Conservation (phyloP, 1,284 basidiomycete genomes). For the Naganishia sp. region DNA sequence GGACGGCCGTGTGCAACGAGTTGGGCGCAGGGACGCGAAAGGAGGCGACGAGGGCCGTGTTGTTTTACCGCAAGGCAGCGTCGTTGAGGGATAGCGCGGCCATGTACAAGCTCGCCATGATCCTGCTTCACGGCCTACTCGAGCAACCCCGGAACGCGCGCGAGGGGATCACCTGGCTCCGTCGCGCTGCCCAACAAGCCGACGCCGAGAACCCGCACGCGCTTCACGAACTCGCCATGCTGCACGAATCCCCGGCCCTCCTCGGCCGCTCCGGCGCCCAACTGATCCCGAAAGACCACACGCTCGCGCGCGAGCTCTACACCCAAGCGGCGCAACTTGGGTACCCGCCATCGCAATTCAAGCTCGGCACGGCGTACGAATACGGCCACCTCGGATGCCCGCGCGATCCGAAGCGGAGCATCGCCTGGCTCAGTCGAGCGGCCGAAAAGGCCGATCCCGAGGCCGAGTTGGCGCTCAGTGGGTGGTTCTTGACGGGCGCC, state of each 20-base stretch:
- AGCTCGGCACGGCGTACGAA: slow-evolving; percentile 92
- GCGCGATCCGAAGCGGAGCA: slow-evolving; percentile 87
- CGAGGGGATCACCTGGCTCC: slow-evolving; percentile 93
- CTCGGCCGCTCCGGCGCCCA: slow-evolving; percentile 32
- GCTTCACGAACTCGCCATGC: slow-evolving; percentile 88
- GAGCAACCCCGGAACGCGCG: slow-evolving; percentile 82
- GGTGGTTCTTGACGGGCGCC: slow-evolving; percentile 90
- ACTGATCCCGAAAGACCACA: slow-evolving; percentile 57
- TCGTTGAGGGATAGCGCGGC: slow-evolving; percentile 95
- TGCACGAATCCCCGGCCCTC: slow-evolving; percentile 70
- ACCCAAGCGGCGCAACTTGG: slow-evolving; percentile 91
- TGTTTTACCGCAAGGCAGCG: slow-evolving; percentile 96
- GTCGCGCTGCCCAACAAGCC: slow-evolving; percentile 91
- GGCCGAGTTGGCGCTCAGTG: slow-evolving; percentile 90
- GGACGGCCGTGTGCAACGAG: slow-evolving; percentile 98
- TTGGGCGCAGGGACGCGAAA: slow-evolving; percentile 96
- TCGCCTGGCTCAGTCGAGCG: slow-evolving; percentile 98
- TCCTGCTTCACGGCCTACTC: slow-evolving; percentile 80
- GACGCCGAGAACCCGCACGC: slow-evolving; percentile 99
- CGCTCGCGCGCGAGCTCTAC: slow-evolving; percentile 78
- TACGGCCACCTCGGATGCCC: slow-evolving; percentile 87
- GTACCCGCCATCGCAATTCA: slow-evolving; percentile 91
- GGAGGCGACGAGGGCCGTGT: slow-evolving; percentile 82
- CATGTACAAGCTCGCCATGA: slow-evolving; percentile 99
- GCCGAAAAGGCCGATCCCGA: slow-evolving; percentile 93